Evolutionary conservation across 805 yeast species (phyloP), one percentile per base, ranked within the genome.

Genomic region (Yarrowia sp.): DNA sequence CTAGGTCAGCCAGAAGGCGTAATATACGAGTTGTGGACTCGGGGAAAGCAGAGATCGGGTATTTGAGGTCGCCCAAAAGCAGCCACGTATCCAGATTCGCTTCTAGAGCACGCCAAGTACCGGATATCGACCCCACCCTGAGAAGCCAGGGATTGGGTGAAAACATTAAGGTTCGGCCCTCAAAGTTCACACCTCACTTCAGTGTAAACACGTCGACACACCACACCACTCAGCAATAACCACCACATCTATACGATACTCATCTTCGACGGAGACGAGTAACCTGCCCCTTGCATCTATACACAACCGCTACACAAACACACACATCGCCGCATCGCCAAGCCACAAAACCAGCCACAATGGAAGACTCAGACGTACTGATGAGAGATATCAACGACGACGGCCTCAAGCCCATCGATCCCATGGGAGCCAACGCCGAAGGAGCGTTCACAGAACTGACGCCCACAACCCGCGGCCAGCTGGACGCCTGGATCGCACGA

Each of bases 401-500:
- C 95, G 90, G 79, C 86, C 85, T 68, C 67, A 63, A 70, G 43
- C 66, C 63, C 38, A 49, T 63, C 30, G 63, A 63, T 46, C 55
- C 70, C 52, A 44, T 46, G 64, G 63, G 61, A 43, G 68, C 69
- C 68, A 17, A 55, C 47, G 39, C 68, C 67, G 39, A 64, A 49
- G 89, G 89, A 70, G 91, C 90, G 42, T 86, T 87, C 71, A 83
- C 60, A 43, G 79, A 79, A 69, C 73, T 82, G 55, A 78, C 82
- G 53, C 68, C 79, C 3, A 76, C 83, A 58, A 84, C 82, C 71
- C 83, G 88, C 70, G 83, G 85, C 72, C 92, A 91, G 76, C 82
- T 93, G 75, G 98, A 93, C 74, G 87, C 85, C 72, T 93, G 98
- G 98, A 89, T 93, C 72, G 96, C 89, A 73, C 89, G 87, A 74